phyloP scores from a whole-genome alignment of 2,329 filamentous ascomycete species.

The Talaromyces sp. region DNA sequence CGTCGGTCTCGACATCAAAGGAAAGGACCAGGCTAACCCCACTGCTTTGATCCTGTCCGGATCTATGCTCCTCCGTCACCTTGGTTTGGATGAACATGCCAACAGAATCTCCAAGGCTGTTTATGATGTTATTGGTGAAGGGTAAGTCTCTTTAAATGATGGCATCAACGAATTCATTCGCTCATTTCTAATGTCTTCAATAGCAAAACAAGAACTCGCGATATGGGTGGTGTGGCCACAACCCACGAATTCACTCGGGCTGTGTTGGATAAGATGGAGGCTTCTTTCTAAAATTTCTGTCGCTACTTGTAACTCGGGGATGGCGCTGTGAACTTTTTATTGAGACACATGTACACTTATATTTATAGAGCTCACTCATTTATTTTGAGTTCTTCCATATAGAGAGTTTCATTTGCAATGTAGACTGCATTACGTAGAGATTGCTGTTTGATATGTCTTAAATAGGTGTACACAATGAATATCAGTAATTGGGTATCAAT shows the following conservation, averaged over 20 bases:
- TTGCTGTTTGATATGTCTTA: background rate
- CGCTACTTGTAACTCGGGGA: constrained; percentile 1
- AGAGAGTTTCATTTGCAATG: background rate
- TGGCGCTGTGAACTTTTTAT: constrained; percentile 5
- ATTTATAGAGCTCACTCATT: constrained; percentile 7
- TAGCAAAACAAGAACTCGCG: constrained; percentile 80
- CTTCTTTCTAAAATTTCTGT: constrained; percentile 47
- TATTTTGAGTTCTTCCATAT: background rate
- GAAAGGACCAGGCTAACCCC: constrained; percentile 98
- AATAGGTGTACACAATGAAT: background rate
- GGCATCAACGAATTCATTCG: background rate
- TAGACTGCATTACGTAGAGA: background rate
- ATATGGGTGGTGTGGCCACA: constrained; percentile 87
- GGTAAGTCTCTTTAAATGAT: constrained; percentile 53
- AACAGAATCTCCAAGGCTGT: constrained; percentile 89
- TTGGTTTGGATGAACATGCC: constrained; percentile 95
- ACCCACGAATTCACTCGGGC: constrained; percentile 95
- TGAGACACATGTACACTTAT: constrained; percentile 15
- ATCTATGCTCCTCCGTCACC: constrained; percentile 94
- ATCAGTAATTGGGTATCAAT: background rate
- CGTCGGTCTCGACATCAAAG: constrained; percentile 98
- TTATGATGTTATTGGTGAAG: constrained; percentile 78
- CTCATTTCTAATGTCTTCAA: constrained; percentile 39
- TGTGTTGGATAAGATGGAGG: constrained; percentile 93
- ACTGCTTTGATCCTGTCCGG: constrained; percentile 92